Percentiles rank a stretch among this genome's conserved stretches.
Evolutionary conservation across 805 yeast species (phyloP).

Genomic region (Ogataea angusta): DNA sequence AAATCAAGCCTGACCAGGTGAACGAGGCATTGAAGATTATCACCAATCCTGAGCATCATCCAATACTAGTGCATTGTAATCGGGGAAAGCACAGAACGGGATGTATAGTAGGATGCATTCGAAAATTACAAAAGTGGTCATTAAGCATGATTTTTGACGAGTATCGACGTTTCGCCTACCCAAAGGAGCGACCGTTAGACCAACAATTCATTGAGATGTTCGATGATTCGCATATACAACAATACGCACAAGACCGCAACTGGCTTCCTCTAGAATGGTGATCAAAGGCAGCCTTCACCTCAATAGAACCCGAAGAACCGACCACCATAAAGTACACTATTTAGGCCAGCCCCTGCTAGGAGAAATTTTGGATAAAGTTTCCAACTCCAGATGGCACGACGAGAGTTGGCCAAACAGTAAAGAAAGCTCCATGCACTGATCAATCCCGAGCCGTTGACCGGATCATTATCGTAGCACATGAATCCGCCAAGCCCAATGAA

Average conservation of each 20-base stretch:
- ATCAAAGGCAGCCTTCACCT: constrained; percentile 4
- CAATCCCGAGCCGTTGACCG: constrained; percentile 77
- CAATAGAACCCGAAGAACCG: constrained; percentile 49
- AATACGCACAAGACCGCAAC: constrained; percentile 46
- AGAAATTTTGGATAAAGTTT: constrained; percentile 62
- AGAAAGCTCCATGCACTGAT: constrained; percentile 76
- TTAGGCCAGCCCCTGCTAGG: constrained; percentile 55
- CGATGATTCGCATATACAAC: constrained; percentile 59
- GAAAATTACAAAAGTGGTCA: constrained; percentile 90
- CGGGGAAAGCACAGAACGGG: constrained; percentile 97
- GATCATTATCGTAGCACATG: constrained; percentile 74
- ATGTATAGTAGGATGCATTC: constrained; percentile 87
- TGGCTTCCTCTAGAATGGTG: constrained; percentile 75
- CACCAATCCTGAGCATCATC: constrained; percentile 83
- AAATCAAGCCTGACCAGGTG: constrained; percentile 60
- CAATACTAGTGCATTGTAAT: constrained; percentile 90
- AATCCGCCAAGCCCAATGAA: constrained; percentile 66
- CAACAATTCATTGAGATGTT: constrained; percentile 93
- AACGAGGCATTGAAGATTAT: constrained; percentile 80
- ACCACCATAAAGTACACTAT: constrained; percentile 66
- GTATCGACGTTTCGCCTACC: constrained; percentile 89
- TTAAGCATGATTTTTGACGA: constrained; percentile 93
- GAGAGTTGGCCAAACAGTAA: constrained; percentile 70
- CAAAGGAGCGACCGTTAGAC: constrained; percentile 92
- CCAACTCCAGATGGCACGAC: constrained; percentile 50